These are phyloP conservation scores for Beta lomatogona DNA, from an alignment of 179 eudicot species.

Conservation along the genomic window DNA sequence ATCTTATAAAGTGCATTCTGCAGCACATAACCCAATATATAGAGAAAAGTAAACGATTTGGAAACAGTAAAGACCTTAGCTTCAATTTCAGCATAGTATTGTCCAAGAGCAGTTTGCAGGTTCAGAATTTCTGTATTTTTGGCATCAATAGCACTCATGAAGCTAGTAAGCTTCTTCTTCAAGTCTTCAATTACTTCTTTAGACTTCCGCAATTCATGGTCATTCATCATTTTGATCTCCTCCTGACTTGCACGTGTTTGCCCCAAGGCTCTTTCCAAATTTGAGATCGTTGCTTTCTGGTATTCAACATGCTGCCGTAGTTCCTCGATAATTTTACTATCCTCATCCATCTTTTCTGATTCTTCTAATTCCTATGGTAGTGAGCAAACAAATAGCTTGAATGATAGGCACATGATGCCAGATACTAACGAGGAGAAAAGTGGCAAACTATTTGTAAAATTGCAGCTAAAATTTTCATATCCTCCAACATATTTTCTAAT, in stretches of 20 bases:
- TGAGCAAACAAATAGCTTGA: conserved; percentile 29
- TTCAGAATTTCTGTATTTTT: conserved; percentile 87
- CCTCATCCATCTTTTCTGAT: conserved; percentile 98
- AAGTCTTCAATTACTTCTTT: conserved; percentile 81
- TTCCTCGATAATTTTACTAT: conserved; percentile 85
- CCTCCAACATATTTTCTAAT: conserved; percentile 98
- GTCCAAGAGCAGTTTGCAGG: conserved; percentile 97
- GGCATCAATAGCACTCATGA: conserved; percentile 64
- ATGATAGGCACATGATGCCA: background rate
- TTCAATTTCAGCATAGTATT: conserved; percentile 96
- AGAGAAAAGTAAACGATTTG: background rate
- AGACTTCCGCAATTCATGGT: conserved; percentile 66
- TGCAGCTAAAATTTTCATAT: conserved; percentile 48
- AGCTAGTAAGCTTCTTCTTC: conserved; percentile 67
- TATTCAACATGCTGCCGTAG: conserved; percentile 62
- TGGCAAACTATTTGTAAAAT: background rate
- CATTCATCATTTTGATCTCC: conserved; percentile 60
- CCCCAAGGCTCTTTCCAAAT: conserved; percentile 77
- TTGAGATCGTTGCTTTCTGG: conserved; percentile 63
- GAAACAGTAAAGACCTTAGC: conserved; percentile 64
- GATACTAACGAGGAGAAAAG: background rate
- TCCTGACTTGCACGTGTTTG: conserved; percentile 85
- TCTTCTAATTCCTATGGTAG: conserved; percentile 81
- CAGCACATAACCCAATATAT: background rate
- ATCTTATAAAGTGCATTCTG: background rate